phyloP scores from a whole-genome alignment of 2,329 filamentous ascomycete species.

The Cercospora sp. region DNA sequence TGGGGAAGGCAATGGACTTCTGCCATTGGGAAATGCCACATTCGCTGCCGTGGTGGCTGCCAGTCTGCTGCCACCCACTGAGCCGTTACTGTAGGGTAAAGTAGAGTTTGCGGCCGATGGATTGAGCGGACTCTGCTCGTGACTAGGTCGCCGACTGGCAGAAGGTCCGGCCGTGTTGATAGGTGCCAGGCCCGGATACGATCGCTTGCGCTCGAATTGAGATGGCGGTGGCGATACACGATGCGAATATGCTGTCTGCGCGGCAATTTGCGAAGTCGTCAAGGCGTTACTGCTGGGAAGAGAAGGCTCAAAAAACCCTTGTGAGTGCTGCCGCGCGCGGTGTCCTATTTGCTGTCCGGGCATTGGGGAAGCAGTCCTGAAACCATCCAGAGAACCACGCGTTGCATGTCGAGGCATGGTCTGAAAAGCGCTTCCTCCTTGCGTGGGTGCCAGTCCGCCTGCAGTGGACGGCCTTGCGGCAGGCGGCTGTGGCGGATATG shows the following conservation, averaged over 20 bases:
- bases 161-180: slow-evolving; percentile 38
- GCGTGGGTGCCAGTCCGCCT: slow-evolving; percentile 35
- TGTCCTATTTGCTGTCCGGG: slow-evolving; percentile 46
- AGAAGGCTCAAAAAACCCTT: slow-evolving; percentile 74
- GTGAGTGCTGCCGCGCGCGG: slow-evolving; percentile 67
- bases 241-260: slow-evolving; percentile 70
- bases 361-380: slow-evolving; percentile 35
- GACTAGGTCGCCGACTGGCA: slow-evolving; percentile 31
- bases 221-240: slow-evolving; percentile 33
- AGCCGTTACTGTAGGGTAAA: slow-evolving; percentile 59
- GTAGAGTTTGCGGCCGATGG: slow-evolving; percentile 25
- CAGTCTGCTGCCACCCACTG: slow-evolving; percentile 60
- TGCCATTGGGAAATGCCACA: slow-evolving; percentile 63
- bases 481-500: slow-evolving; percentile 37
- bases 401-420: slow-evolving; percentile 38
- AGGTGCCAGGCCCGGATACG: slow-evolving; percentile 68
- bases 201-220: slow-evolving; percentile 60
- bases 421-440: slow-evolving; percentile 37
- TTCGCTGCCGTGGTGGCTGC: slow-evolving; percentile 72
- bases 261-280: slow-evolving; percentile 74
- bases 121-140: slow-evolving; percentile 36
- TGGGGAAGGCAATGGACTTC: slow-evolving; percentile 55
- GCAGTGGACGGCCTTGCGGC: slow-evolving; percentile 37
- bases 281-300: slow-evolving; percentile 54
- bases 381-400: slow-evolving; percentile 39